Base-by-base conservation (phyloP, 2,329 filamentous ascomycete species). In the Thielaviopsis ethacetica region DNA sequence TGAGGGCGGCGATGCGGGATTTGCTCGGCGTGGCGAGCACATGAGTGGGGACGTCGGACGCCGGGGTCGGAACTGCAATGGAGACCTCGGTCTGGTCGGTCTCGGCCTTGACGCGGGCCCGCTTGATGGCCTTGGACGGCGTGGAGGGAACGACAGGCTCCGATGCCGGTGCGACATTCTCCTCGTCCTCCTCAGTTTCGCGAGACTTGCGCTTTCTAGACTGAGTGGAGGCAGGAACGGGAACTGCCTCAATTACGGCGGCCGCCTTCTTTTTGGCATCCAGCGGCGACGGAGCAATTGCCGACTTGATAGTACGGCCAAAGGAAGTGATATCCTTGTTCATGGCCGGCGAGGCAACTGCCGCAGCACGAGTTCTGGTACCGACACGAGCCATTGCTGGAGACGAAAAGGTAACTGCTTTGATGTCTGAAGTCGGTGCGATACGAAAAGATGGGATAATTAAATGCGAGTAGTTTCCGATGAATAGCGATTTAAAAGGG, bases 151-250 rank as follows among this genome's bases (percentile, higher is more conserved):
- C 53, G 5, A 27, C 34, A 15, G 50, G 24, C 44, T 49, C 44
- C 10, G 53, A 13, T 13, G 24, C 30, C 19, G 50, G 63, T 27
- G 65, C 64, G 27, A 71, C 67, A 55, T 66, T 63, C 21, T 66
- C 64, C 3, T 65, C 30, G n/a, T n/a, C n/a, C 10, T 34, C 7
- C 30, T 34, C 62, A 13, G 62, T 57, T 15, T 62, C 61, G n/a
- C 61, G 26, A 1, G 72, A 68, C 65, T 73, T 76, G 62, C 69
- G 67, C 64, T 75, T 73, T 63, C 67, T 69, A 15, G 70, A 66
- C 9, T 64, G 52, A 65, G 62, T 34, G 66, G 65, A 19, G 60
- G 47, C 12, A 59, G 59, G 49, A 65, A 65, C 56, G 65, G 64
- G 44, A 66, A 63, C 53, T 41, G 65, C 57, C 54, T 70, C 67